These are phyloP conservation scores for Lactarius vividus DNA, from an alignment of 768 basidiomycete species.

Conservation along the genomic window DNA sequence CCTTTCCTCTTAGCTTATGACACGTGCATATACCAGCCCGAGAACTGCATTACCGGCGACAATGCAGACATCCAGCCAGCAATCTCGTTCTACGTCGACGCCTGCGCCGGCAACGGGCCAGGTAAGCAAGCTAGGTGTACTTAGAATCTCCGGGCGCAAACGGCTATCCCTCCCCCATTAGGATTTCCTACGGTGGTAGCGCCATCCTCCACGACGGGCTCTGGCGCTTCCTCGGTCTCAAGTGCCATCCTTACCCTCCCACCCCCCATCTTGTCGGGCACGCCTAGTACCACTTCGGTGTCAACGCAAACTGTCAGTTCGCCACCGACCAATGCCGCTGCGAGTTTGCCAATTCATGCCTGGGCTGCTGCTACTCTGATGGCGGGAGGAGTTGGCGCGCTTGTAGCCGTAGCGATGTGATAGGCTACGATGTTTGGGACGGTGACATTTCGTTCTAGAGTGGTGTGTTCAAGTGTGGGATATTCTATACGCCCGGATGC, in stretches of 20 bases:
- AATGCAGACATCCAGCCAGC: neutral
- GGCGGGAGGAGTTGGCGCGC: constrained; percentile 5
- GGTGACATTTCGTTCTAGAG: neutral
- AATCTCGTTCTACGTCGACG: neutral
- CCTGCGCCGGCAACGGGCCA: neutral
- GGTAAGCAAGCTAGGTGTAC: neutral
- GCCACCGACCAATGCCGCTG: constrained; percentile 4
- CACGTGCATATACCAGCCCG: neutral
- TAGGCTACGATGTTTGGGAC: neutral
- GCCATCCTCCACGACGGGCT: neutral
- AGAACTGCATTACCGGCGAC: neutral
- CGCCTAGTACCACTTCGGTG: neutral
- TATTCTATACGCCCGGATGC: neutral
- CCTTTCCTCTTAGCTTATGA: neutral
- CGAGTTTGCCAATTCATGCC: neutral
- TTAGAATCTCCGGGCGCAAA: neutral
- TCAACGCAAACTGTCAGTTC: neutral
- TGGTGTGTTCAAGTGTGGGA: no score
- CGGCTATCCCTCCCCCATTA: neutral
- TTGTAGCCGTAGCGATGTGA: constrained; percentile 3
- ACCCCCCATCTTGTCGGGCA: neutral
- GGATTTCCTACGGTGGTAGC: neutral
- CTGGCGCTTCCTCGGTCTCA: neutral
- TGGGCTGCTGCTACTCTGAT: constrained; percentile 6
- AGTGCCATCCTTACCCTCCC: neutral